Base-by-base conservation (phyloP, 768 basidiomycete species). In the Russula virescens region DNA sequence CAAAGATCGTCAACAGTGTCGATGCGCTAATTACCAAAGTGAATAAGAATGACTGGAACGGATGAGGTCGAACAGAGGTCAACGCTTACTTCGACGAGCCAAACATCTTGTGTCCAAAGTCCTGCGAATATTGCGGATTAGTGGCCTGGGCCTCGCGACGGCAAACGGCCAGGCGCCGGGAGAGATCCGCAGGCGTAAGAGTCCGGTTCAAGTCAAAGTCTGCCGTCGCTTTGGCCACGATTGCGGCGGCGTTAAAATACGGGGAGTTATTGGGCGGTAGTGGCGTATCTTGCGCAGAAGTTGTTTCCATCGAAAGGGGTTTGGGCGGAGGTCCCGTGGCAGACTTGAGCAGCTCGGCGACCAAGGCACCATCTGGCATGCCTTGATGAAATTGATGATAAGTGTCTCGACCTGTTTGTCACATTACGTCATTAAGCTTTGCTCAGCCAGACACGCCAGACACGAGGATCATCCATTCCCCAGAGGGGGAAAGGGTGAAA, bases 1-100 rank as follows among this genome's bases (percentile, higher is more conserved):
- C 91, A 65, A 89, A 86, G 57, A 86, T 82, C 1, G 80, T 81
- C 18, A 86, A 72, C 53, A 91, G 65, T 0, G 86, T 86, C 0
- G 86, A 81, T 0, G 84, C 78, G 72, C 87, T 89, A 61, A 38
- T 61, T 31, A 42, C 14, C 14, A 53, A 53, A 14, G n/a, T 3
- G 13, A 21, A 35, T 23, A 34, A 25, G 14, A n/a, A 35, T 5
- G 19, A n/a, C n/a, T 16, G 14, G 18, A 18, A n/a, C n/a, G n/a
- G n/a, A n/a, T n/a, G n/a, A n/a, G n/a, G n/a, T n/a, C n/a, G 42
- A 43, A 8, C 5, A 18, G 18, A 43, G 9, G 8, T 31, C 18
- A 43, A 43, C 6, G 76, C 83, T 56, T 67, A 90, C 87, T 90
- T 89, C 35, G 83, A 74, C 66, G 81, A 83, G 6, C 84, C 83